Percentiles rank a stretch among this genome's conserved stretches.
These are phyloP conservation scores for Mortierella sp. DNA, from an alignment of 371 early-diverging fungal species.

Conservation along the genomic window DNA sequence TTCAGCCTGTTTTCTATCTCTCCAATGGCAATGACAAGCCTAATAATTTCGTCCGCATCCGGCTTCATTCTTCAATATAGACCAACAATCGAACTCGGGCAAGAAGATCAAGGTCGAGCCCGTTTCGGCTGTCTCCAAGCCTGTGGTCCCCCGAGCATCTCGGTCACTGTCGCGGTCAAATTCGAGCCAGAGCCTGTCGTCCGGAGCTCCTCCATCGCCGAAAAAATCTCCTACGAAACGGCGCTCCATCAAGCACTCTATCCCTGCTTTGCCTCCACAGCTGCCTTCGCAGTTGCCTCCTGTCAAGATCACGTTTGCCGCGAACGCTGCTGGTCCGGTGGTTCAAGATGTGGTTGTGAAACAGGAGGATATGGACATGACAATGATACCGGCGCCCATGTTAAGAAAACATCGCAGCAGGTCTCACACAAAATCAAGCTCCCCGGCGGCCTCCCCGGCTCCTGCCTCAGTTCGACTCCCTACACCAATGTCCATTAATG, in stretches of 20 bases:
- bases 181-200: neutral
- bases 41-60: conserved; percentile 27
- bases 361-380: neutral
- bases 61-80: neutral
- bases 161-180: neutral
- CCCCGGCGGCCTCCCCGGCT: conserved; percentile 23
- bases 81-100: neutral
- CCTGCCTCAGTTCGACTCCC: conserved; percentile 21
- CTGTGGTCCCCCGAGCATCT: neutral
- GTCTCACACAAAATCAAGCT: conserved; percentile 13
- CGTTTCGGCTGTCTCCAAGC: neutral
- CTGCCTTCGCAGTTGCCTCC: neutral
- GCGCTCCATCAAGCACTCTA: neutral
- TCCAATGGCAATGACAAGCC: too few relatives aligned
- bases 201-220: neutral
- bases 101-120: conserved; percentile 9
- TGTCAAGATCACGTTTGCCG: neutral
- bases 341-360: neutral
- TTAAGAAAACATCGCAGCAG: conserved; percentile 11
- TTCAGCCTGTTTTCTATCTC: neutral
- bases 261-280: neutral
- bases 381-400: neutral
- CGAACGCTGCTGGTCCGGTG: neutral
- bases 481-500: conserved; percentile 30
- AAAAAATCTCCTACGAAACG: neutral